phyloP scores from a whole-genome alignment of 2,329 filamentous ascomycete genomes.

The Incumbomyces delicatus region DNA sequence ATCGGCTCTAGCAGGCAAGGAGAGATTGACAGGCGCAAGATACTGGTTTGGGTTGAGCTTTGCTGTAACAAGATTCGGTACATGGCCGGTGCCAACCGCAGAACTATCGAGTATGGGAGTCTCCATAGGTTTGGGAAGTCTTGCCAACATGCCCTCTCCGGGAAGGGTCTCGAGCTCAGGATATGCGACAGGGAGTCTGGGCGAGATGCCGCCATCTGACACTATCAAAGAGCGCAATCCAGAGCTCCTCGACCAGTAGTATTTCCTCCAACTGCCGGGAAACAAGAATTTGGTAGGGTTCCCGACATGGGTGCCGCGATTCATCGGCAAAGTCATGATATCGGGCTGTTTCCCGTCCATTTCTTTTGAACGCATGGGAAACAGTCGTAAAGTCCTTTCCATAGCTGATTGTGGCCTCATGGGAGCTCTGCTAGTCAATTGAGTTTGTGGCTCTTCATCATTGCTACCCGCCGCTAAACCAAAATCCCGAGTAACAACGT shows the following conservation, averaged over 20 bases:
- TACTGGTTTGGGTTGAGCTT: background rate
- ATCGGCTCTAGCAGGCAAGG: background rate
- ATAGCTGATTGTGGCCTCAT: conserved; percentile 1
- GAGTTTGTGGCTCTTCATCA: background rate
- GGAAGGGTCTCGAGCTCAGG: conserved; percentile 19
- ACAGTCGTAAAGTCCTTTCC: conserved; percentile 10
- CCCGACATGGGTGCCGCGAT: background rate
- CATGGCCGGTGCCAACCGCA: background rate
- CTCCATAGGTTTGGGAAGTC: background rate
- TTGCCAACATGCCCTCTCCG: conserved; percentile 4
- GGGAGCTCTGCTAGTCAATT: background rate
- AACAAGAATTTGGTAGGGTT: conserved; percentile 10
- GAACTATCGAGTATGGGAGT: background rate
- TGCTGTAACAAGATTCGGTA: background rate
- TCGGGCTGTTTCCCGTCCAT: conserved; percentile 12
- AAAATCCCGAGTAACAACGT: conserved; percentile 16
- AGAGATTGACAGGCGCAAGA: background rate
- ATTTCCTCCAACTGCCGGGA: conserved; percentile 11
- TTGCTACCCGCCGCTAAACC: background rate
- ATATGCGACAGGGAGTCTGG: conserved; percentile 14
- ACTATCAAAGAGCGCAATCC: conserved; percentile 13
- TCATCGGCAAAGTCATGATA: conserved; percentile 11
- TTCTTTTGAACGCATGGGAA: conserved; percentile 10
- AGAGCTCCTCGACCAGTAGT: conserved; percentile 16
- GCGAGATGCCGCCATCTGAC: conserved; percentile 16